Evolutionary conservation across 352 stramenopile species (phyloP).

Genomic region (Globisporangium takayamanum): DNA sequence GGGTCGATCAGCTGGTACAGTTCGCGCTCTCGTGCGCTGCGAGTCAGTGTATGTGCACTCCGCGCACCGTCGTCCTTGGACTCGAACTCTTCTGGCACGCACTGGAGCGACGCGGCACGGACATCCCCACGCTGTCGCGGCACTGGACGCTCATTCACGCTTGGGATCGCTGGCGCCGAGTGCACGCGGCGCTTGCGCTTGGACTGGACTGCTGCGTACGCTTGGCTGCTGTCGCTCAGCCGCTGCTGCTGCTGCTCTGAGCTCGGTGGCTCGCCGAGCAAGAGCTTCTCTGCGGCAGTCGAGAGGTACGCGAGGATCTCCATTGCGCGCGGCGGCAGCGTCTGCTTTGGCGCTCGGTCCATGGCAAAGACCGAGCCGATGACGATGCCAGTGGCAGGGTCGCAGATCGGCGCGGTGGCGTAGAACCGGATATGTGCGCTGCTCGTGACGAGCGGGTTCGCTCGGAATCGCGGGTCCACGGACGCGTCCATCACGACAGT

Average conservation of each 20-base stretch:
- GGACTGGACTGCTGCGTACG: neutral
- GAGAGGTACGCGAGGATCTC: constrained; percentile 68
- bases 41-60: constrained; percentile 8
- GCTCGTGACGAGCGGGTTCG: constrained; percentile 86
- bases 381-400: constrained; percentile 43
- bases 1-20: constrained; percentile 30
- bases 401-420: constrained; percentile 67
- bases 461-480: constrained; percentile 76
- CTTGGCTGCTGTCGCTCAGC: neutral
- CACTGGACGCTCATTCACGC: neutral
- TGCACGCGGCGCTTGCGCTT: constrained; percentile 20
- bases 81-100: constrained; percentile 42
- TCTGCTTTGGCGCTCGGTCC: constrained; percentile 46
- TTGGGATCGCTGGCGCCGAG: constrained; percentile 15
- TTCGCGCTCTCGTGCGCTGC: constrained; percentile 6
- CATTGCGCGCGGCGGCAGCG: constrained; percentile 41
- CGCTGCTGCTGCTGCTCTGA: constrained; percentile 1
- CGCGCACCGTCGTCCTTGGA: constrained; percentile 20
- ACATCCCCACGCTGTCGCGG: constrained; percentile 11
- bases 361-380: constrained; percentile 83
- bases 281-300: constrained; percentile 41
- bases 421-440: constrained; percentile 91
- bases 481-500: constrained; percentile 80
- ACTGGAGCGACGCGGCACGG: constrained; percentile 33
- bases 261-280: constrained; percentile 10